Conservation (phyloP, 2,329 filamentous ascomycete genomes). For the Phaeoacremonium minimum region DNA sequence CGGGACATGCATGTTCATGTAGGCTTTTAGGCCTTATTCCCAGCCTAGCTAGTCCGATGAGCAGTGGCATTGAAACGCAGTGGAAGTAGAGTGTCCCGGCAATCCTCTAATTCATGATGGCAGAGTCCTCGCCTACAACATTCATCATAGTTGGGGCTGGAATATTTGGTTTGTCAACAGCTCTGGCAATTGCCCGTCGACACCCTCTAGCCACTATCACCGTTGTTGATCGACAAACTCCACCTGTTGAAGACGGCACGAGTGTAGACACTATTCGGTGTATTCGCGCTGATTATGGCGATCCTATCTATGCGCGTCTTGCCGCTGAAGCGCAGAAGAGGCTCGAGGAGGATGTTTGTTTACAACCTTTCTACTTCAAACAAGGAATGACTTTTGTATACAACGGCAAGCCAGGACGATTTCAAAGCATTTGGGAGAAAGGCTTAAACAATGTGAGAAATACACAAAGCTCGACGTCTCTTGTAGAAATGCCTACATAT, state of each 20-base stretch:
- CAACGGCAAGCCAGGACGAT: slow-evolving; percentile 12
- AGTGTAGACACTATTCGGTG: slow-evolving; percentile 8
- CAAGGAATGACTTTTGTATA: slow-evolving; percentile 18
- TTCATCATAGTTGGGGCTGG: background rate
- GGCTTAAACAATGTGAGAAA: slow-evolving; percentile 3
- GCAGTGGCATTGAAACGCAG: too few relatives aligned
- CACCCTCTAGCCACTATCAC: slow-evolving; percentile 40
- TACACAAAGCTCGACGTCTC: too few relatives aligned
- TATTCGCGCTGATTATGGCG: slow-evolving; percentile 15
- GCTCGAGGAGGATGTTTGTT: slow-evolving; percentile 13
- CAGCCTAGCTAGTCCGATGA: too few relatives aligned
- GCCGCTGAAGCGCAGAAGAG: slow-evolving; percentile 13
- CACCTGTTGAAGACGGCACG: slow-evolving; percentile 8
- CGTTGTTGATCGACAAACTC: slow-evolving; percentile 49
- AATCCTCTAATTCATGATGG: too few relatives aligned
- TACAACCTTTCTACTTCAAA: slow-evolving; percentile 13
- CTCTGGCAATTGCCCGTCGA: background rate
- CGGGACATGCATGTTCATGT: too few relatives aligned
- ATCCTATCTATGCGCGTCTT: slow-evolving; percentile 15
- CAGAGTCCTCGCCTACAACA: too few relatives aligned
- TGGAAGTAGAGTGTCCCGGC: too few relatives aligned
- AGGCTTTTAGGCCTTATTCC: too few relatives aligned
- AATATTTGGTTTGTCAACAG: too few relatives aligned
- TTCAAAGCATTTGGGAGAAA: slow-evolving; percentile 10
- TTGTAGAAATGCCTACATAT: background rate